These are phyloP conservation scores for Leptoxyphium fumago DNA, from an alignment of 2,329 filamentous ascomycete genomes.

Conservation along the genomic window DNA sequence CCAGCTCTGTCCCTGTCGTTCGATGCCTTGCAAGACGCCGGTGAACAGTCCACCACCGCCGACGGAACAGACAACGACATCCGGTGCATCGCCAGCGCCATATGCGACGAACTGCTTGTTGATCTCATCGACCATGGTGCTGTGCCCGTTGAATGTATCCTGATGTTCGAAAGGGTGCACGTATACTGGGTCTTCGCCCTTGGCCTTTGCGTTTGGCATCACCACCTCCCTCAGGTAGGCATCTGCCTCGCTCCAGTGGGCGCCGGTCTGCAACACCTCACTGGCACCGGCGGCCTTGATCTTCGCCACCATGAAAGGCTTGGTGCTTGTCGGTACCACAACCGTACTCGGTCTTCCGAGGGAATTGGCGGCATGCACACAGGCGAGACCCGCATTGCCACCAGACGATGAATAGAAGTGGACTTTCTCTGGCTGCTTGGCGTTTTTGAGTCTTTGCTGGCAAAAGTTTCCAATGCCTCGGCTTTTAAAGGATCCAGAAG, in stretches of 20 bases:
- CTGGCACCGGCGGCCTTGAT: slow-evolving; percentile 51
- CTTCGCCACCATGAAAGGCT: slow-evolving; percentile 56
- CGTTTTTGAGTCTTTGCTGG: slow-evolving; percentile 32
- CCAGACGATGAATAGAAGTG: slow-evolving; percentile 73
- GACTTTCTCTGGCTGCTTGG: slow-evolving; percentile 15
- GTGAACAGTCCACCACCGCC: slow-evolving; percentile 70
- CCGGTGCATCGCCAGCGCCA: slow-evolving; percentile 33
- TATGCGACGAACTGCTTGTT: slow-evolving; percentile 23
- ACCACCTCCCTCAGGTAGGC: slow-evolving; percentile 45
- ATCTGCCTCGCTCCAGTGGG: slow-evolving; percentile 56
- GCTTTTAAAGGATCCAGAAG: slow-evolving; percentile 76
- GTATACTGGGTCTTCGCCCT: slow-evolving; percentile 43
- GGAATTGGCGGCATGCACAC: slow-evolving; percentile 53
- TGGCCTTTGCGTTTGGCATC: slow-evolving; percentile 24
- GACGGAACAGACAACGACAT: slow-evolving; percentile 62
- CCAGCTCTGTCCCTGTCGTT: slow-evolving; percentile 8
- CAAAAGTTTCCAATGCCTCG: slow-evolving; percentile 59
- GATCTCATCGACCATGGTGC: slow-evolving; percentile 42
- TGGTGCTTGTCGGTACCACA: slow-evolving; percentile 53
- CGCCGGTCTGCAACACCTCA: slow-evolving; percentile 53
- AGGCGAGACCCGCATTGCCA: slow-evolving; percentile 74
- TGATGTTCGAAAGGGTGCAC: slow-evolving; percentile 57
- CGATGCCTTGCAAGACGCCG: slow-evolving; percentile 56
- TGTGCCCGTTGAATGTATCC: slow-evolving; percentile 52
- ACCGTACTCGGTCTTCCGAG: slow-evolving; percentile 57